These are phyloP conservation scores for Apiospora hydei DNA, from an alignment of 2,329 filamentous ascomycete genomes.

Conservation along the genomic window DNA sequence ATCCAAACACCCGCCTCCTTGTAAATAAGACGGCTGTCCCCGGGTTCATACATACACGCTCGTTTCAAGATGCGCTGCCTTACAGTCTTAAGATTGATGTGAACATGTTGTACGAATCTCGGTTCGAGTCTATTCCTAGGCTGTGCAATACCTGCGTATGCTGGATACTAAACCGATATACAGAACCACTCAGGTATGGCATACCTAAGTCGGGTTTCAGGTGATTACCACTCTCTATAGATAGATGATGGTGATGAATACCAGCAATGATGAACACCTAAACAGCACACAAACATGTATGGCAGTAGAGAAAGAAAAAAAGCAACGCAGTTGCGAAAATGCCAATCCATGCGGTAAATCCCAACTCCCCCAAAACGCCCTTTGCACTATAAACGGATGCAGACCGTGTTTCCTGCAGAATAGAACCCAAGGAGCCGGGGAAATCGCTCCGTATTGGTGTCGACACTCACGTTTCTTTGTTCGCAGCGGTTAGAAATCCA, in stretches of 20 bases:
- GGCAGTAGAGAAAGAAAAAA: not conserved
- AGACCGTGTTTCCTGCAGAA: slow-evolving; percentile 3
- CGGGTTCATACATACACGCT: not conserved
- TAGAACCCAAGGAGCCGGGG: not conserved
- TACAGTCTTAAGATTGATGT: not conserved
- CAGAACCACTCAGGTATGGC: not conserved
- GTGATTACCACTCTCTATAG: not conserved
- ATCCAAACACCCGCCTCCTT: not conserved
- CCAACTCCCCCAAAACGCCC: not conserved
- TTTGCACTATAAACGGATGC: not conserved
- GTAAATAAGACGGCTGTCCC: not conserved
- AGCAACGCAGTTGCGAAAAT: slow-evolving; percentile 9
- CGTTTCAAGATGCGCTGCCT: not conserved
- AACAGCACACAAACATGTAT: not conserved
- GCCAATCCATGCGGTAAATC: not conserved
- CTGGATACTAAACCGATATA: not conserved
- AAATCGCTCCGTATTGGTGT: not conserved
- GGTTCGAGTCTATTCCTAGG: not conserved
- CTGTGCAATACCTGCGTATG: not conserved
- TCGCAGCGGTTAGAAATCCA: slow-evolving; percentile 53
- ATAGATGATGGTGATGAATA: not conserved
- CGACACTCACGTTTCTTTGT: not conserved
- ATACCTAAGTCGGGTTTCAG: not conserved
- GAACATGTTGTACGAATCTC: not conserved
- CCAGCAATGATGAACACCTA: not conserved